These are phyloP conservation scores for Phytophthora tubulina DNA, from an alignment of 352 stramenopile species.

Conservation along the genomic window DNA sequence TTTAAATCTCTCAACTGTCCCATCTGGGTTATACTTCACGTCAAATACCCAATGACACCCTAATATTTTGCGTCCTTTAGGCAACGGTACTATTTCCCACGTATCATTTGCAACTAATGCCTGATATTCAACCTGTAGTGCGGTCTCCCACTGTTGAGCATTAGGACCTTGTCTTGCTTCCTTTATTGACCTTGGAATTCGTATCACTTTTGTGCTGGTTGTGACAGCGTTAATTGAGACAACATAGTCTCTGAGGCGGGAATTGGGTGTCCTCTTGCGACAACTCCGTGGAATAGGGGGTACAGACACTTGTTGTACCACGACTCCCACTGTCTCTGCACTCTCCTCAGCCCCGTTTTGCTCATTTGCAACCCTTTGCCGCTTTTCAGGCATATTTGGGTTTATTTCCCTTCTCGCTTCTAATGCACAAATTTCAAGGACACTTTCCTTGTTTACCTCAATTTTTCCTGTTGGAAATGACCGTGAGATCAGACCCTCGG, in stretches of 20 bases:
- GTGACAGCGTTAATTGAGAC: constrained; percentile 2
- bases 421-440: neutral
- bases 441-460: neutral
- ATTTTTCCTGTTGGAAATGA: constrained; percentile 9
- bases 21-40: neutral
- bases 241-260: neutral
- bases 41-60: constrained; percentile 10
- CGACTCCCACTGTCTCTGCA: neutral
- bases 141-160: constrained; percentile 2
- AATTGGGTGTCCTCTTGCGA: neutral
- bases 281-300: too few relatives aligned
- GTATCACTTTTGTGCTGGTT: neutral
- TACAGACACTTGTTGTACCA: too few relatives aligned
- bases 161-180: neutral
- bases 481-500: neutral
- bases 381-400: neutral
- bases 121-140: neutral
- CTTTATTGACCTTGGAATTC: neutral
- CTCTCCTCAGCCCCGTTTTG: neutral
- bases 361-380: neutral
- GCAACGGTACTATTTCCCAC: neutral
- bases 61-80: constrained; percentile 4
- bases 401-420: neutral
- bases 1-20: constrained; percentile 1
- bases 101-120: constrained; percentile 1